Conservation (phyloP, 2,329 filamentous ascomycete species). For the Penicillium sp. region DNA sequence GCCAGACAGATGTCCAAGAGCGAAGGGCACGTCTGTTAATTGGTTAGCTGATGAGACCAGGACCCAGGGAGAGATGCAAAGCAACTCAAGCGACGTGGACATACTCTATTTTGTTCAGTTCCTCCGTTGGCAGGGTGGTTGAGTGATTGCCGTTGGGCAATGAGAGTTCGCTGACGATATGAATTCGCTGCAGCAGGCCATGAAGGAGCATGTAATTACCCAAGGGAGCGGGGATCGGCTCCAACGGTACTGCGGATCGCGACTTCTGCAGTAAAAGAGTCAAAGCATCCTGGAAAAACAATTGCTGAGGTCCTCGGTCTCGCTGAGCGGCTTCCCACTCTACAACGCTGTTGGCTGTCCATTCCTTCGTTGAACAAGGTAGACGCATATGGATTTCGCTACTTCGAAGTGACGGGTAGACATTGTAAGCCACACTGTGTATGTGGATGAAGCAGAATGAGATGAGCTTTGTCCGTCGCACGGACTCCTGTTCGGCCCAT, state of each 20-base stretch:
- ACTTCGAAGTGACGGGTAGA: conserved; percentile 39
- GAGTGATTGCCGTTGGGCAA: conserved; percentile 35
- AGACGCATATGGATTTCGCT: conserved; percentile 40
- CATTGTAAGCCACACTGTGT: conserved; percentile 43
- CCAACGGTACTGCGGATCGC: conserved; percentile 28
- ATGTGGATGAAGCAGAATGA: conserved; percentile 43
- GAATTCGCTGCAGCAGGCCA: conserved; percentile 69
- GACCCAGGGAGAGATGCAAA: too few species aligned
- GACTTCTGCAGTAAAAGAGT: conserved; percentile 34
- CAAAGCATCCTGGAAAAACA: conserved; percentile 40
- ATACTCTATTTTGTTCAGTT: conserved; percentile 38
- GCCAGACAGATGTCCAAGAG: conserved; percentile 39
- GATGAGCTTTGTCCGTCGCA: conserved; percentile 39
- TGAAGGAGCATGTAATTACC: conserved; percentile 74
- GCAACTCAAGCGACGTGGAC: conserved; percentile 1
- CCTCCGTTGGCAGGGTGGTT: conserved; percentile 34
- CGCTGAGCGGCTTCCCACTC: conserved; percentile 36
- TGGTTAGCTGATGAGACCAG: neutral
- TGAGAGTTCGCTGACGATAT: conserved; percentile 36
- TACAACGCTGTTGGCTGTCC: conserved; percentile 33
- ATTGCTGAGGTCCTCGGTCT: conserved; percentile 30
- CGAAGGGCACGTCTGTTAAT: conserved; percentile 34
- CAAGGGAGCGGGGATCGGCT: conserved; percentile 49
- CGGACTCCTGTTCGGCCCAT: conserved; percentile 40
- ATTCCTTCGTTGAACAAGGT: conserved; percentile 41